Evolutionary conservation across 2,329 filamentous ascomycete species (phyloP).

Genomic region (Aspergillus piperis): DNA sequence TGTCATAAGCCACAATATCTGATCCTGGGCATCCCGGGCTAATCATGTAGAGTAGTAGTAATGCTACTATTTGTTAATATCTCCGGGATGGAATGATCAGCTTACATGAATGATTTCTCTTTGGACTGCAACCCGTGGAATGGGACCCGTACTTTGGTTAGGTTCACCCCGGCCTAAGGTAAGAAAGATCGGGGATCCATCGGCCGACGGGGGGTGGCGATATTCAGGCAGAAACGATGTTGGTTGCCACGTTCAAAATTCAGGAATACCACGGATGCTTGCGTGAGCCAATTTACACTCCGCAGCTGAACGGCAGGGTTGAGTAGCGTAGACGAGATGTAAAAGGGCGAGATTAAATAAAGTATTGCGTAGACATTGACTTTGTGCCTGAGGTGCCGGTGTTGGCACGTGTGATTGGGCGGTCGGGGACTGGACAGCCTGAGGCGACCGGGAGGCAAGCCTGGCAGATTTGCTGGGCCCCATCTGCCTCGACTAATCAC

Average conservation of each 20-base stretch:
- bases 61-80: too few species aligned
- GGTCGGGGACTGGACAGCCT: conserved; percentile 4
- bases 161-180: background rate
- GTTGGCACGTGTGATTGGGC: conserved; percentile 9
- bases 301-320: background rate
- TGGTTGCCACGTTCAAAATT: background rate
- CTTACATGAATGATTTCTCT: too few species aligned
- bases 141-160: background rate
- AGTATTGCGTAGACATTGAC: background rate
- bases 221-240: conserved; percentile 4
- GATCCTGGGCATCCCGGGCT: background rate
- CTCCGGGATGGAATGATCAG: too few species aligned
- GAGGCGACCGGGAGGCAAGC: conserved; percentile 9
- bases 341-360: background rate
- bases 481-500: background rate
- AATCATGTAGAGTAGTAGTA: background rate
- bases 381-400: conserved; percentile 2
- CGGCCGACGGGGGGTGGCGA: conserved; percentile 4
- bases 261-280: conserved; percentile 3
- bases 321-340: background rate
- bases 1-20: background rate
- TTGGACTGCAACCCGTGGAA: background rate
- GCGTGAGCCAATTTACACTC: conserved; percentile 3
- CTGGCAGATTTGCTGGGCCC: background rate
- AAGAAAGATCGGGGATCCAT: background rate